phyloP scores from a whole-genome alignment of 768 basidiomycete species.

The Trametes gibbosa region DNA sequence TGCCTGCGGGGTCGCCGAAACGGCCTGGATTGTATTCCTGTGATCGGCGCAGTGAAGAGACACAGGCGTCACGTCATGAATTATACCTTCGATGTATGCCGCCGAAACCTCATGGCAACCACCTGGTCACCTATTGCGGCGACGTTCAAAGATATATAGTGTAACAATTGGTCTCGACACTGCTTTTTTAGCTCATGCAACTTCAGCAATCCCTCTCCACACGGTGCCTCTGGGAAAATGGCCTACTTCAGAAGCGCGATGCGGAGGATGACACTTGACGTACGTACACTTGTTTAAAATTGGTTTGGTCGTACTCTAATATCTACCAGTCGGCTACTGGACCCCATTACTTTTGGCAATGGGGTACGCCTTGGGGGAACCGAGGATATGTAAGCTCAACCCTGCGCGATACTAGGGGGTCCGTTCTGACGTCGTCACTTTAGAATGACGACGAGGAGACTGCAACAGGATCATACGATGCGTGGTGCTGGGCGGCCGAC shows the following conservation, averaged over 20 bases:
- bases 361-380: not conserved
- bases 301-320: too few relatives aligned
- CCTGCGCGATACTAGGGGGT: not conserved
- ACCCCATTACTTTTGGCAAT: not conserved
- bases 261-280: not conserved
- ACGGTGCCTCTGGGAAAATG: not conserved
- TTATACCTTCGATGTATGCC: too few relatives aligned
- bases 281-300: not conserved
- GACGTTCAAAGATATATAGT: too few relatives aligned
- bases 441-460: not conserved
- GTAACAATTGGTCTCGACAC: too few relatives aligned
- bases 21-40: too few relatives aligned
- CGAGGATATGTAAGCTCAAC: not conserved
- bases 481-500: not conserved
- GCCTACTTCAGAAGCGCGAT: not conserved
- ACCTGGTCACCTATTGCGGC: not conserved
- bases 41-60: too few relatives aligned
- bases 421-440: not conserved
- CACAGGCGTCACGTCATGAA: too few relatives aligned
- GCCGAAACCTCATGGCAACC: not conserved
- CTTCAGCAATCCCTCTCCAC: too few relatives aligned
- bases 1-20: too few relatives aligned
- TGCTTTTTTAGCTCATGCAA: too few relatives aligned
- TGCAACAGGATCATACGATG: not conserved
- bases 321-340: too few relatives aligned